Percentiles rank a stretch among this genome's conserved stretches.
These are phyloP conservation scores for Cystobasidium sp. DNA, from an alignment of 1,284 basidiomycete species.

Conservation along the genomic window DNA sequence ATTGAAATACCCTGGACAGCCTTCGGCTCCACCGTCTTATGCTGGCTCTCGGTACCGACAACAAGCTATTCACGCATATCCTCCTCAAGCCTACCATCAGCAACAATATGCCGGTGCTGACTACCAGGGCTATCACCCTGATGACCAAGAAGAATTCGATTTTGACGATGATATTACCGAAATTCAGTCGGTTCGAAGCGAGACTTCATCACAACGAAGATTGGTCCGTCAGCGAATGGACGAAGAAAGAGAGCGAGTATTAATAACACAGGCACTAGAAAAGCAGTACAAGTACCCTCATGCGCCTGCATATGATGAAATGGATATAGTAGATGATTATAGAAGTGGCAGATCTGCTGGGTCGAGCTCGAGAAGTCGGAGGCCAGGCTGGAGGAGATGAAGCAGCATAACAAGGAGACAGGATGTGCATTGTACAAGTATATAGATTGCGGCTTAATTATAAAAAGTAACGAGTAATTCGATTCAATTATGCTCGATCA, in stretches of 20 bases:
- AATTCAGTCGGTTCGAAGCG: conserved; percentile 19
- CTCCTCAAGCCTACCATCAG: background rate
- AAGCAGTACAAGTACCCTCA: background rate
- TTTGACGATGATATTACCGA: conserved; percentile 25
- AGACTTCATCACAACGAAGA: conserved; percentile 11
- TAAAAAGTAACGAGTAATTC: too few relatives aligned
- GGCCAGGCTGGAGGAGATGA: background rate
- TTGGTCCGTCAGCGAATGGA: background rate
- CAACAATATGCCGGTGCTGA: background rate
- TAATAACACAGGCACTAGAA: background rate
- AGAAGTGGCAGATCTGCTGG: background rate
- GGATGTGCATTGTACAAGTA: too few relatives aligned
- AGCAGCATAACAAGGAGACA: background rate
- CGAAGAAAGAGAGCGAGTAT: conserved; percentile 19
- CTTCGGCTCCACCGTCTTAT: too few relatives aligned
- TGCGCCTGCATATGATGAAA: background rate
- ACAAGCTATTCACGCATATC: background rate
- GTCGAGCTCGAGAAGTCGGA: background rate
- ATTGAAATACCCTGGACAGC: too few relatives aligned
- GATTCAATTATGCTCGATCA: too few relatives aligned
- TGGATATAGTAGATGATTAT: conserved; percentile 4
- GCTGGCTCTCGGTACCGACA: too few relatives aligned
- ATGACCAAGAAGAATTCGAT: conserved; percentile 10
- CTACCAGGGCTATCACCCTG: background rate
- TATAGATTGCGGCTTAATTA: too few relatives aligned